These are phyloP conservation scores for Calonectria pauciramosa DNA, from an alignment of 2,329 filamentous ascomycete species.

Conservation along the genomic window DNA sequence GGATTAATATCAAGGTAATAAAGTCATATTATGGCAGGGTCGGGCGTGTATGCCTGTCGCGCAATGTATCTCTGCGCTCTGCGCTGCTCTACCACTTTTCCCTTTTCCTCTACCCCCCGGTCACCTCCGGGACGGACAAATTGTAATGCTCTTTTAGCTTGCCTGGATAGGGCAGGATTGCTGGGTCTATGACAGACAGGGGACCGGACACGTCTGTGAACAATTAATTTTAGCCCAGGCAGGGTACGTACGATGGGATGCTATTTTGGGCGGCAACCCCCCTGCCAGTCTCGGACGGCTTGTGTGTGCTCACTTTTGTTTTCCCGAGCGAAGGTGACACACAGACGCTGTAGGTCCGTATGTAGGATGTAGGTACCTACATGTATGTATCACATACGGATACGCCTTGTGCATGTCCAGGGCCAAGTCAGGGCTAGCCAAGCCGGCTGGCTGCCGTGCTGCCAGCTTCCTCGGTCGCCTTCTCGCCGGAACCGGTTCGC, in stretches of 20 bases:
- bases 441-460: background rate
- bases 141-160: slow-evolving; percentile 14
- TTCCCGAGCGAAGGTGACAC: background rate
- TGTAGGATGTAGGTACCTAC: background rate
- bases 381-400: background rate
- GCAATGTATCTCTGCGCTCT: background rate
- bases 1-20: background rate
- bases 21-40: background rate
- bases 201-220: slow-evolving; percentile 1
- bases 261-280: slow-evolving; percentile 21
- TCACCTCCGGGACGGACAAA: background rate
- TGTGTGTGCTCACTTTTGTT: background rate
- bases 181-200: slow-evolving; percentile 21
- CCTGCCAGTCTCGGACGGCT: slow-evolving; percentile 5
- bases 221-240: slow-evolving; percentile 33
- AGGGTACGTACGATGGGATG: slow-evolving; percentile 9
- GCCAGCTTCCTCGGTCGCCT: background rate
- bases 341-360: background rate
- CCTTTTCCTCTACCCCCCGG: background rate
- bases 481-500: slow-evolving; percentile 2
- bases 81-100: background rate
- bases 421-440: background rate
- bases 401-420: background rate
- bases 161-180: slow-evolving; percentile 17
- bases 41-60: background rate